Evolutionary conservation across 768 basidiomycete genomes (phyloP).

Genomic region (Arthromyces matolae): DNA sequence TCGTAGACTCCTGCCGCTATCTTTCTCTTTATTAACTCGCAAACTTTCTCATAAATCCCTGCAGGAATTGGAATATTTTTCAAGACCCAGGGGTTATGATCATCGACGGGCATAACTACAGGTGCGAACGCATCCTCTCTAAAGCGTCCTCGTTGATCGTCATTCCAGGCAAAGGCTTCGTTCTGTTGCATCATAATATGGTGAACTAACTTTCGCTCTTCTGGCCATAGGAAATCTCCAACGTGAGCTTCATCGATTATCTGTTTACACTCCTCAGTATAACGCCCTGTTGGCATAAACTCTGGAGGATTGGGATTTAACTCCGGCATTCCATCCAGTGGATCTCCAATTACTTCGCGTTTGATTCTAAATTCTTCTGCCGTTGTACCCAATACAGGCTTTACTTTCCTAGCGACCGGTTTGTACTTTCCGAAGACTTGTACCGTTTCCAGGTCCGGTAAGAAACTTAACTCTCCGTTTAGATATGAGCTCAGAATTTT

Average conservation of each 20-base stretch:
- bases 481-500: too few species aligned
- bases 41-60: constrained; percentile 23
- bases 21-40: constrained; percentile 18
- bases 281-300: constrained; percentile 16
- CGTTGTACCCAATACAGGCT: neutral
- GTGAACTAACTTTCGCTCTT: constrained; percentile 29
- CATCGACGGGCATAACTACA: constrained; percentile 28
- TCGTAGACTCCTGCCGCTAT: constrained; percentile 32
- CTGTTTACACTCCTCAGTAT: constrained; percentile 19
- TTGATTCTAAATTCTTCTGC: constrained; percentile 9
- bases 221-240: constrained; percentile 26
- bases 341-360: constrained; percentile 16
- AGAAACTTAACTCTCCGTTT: too few species aligned
- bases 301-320: constrained; percentile 11
- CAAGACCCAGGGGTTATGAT: constrained; percentile 32
- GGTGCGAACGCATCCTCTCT: too few species aligned
- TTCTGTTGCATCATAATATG: constrained; percentile 29
- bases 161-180: constrained; percentile 37
- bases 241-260: constrained; percentile 12
- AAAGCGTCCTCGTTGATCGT: too few species aligned
- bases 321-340: constrained; percentile 12
- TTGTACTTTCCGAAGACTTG: neutral
- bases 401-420: neutral
- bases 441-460: too few species aligned
- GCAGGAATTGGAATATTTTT: constrained; percentile 28